A percentile compares a stretch with the other conserved stretches of the same genome.
These are phyloP conservation scores for Purpureocillium takamizusanense DNA, from an alignment of 2,329 filamentous ascomycete genomes.

Conservation along the genomic window DNA sequence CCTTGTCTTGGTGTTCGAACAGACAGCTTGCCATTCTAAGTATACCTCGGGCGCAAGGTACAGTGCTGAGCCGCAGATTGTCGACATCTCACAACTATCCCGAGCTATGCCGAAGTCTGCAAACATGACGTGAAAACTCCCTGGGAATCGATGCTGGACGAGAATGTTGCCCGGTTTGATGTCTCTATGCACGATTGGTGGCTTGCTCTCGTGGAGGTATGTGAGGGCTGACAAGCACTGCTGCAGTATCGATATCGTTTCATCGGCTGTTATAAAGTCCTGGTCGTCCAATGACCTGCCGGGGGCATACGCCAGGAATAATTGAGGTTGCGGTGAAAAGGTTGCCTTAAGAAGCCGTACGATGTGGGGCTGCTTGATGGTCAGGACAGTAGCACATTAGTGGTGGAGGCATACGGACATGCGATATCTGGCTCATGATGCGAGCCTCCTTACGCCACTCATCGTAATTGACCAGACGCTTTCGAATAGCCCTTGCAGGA, in stretches of 20 bases:
- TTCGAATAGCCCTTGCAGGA: background rate
- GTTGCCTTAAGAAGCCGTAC: conserved; percentile 2
- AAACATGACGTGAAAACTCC: conserved; percentile 70
- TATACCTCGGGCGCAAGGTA: conserved; percentile 83
- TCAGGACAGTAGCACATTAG: conserved; percentile 1
- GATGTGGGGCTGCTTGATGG: conserved; percentile 6
- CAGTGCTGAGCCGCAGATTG: conserved; percentile 76
- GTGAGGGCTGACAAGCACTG: conserved; percentile 9
- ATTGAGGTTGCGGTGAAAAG: conserved; percentile 1
- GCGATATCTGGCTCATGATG: conserved; percentile 12
- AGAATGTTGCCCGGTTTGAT: conserved; percentile 93
- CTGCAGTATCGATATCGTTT: conserved; percentile 6
- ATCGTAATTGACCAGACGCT: background rate
- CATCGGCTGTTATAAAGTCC: conserved; percentile 2
- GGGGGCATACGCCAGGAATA: conserved; percentile 8
- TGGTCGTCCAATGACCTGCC: conserved; percentile 4
- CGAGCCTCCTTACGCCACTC: conserved; percentile 11
- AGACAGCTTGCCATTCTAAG: background rate
- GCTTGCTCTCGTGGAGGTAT: conserved; percentile 6
- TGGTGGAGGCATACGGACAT: conserved; percentile 7
- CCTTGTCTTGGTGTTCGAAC: background rate
- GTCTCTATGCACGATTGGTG: conserved; percentile 73
- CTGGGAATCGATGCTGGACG: conserved; percentile 57
- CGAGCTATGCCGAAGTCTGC: conserved; percentile 90
- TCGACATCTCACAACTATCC: conserved; percentile 87